A percentile compares a stretch with the other conserved stretches of the same genome.
Conservation (phyloP, 179 eudicot species). For the Nepenthes alata region DNA sequence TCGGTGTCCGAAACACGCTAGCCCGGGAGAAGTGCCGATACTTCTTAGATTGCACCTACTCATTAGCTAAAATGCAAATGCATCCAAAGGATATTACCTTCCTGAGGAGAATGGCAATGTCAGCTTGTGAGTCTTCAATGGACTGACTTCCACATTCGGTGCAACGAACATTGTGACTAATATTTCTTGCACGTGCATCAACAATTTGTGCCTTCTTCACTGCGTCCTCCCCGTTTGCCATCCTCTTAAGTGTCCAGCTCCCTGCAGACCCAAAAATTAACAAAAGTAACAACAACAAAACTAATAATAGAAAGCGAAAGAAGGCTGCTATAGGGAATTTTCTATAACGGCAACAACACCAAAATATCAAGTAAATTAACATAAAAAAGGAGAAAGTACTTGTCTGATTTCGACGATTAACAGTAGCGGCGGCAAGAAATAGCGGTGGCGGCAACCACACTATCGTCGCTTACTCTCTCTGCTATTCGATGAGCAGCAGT, state of each 20-base stretch:
- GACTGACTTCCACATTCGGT: constrained; percentile 99
- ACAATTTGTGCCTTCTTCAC: constrained; percentile 48
- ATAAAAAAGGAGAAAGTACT: too few relatives aligned
- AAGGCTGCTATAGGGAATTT: not conserved
- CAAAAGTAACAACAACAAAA: not conserved
- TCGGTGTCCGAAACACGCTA: too few relatives aligned
- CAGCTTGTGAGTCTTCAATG: constrained; percentile 98
- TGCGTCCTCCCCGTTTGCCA: constrained; percentile 50
- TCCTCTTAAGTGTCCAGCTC: constrained; percentile 7
- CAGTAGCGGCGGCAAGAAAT: too few relatives aligned
- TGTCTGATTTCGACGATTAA: too few relatives aligned
- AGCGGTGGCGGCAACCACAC: too few relatives aligned
- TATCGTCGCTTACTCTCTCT: too few relatives aligned
- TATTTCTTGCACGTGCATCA: constrained; percentile 89
- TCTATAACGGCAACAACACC: too few relatives aligned
- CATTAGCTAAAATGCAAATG: not conserved
- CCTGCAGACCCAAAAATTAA: not conserved
- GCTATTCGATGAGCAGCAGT: too few relatives aligned
- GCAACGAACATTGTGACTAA: constrained; percentile 96
- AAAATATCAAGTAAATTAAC: too few relatives aligned
- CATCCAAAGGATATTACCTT: constrained; percentile 31
- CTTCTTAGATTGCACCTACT: too few relatives aligned
- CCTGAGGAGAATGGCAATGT: constrained; percentile 81
- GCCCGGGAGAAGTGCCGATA: too few relatives aligned
- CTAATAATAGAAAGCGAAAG: not conserved